Evolutionary conservation across 2,329 filamentous ascomycete species (phyloP), one percentile per base, ranked within the genome.

Genomic region (Cladosporium halotolerans): DNA sequence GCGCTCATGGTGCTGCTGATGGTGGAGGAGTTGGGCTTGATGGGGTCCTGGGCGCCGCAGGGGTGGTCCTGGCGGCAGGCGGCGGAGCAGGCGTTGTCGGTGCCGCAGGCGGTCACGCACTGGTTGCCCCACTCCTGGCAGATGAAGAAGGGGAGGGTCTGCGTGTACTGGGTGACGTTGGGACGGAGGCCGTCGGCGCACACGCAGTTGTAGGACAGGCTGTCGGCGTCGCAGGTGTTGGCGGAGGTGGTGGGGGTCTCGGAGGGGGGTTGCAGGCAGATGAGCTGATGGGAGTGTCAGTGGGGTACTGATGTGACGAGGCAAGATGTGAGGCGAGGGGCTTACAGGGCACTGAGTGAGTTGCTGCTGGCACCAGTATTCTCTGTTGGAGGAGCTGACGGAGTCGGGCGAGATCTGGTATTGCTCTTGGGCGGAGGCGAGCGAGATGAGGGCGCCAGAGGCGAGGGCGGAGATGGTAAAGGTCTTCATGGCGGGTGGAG

Each of bases 141-240:
- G 62, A 83, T 78, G 73, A 84, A 88, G 78, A 82, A 92, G 33
- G 88, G 88, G 23, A 93, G 76, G 1, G 88, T 91, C 62, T 89
- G 78, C 16, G 84, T 85, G 78, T 86, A 93, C 71, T 91, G 79
- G 64, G 84, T 82, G 45, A 88, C 72, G 72, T 91, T 90, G 60
- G 88, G 88, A 49, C 79, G 72, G 57, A 78, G 68, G 66, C 81
- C 79, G 66, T 86, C 77, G 58, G 78, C 76, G 74, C 88, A 93
- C 61, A 89, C 75, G 69, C 88, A 93, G 58, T 77, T 75, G 72
- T 85, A 92, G n/a, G 73, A 77, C 46, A 92, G 77, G 16, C 75
- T 42, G 36, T 86, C 82, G 46, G 84, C 63, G 66, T 89, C 78
- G 68, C 87, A 92, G 7, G 76, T 76, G 73, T 92, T 91, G 58